Base-by-base conservation (phyloP, 345 rosid species). In the Gynandropsis gynandra region DNA sequence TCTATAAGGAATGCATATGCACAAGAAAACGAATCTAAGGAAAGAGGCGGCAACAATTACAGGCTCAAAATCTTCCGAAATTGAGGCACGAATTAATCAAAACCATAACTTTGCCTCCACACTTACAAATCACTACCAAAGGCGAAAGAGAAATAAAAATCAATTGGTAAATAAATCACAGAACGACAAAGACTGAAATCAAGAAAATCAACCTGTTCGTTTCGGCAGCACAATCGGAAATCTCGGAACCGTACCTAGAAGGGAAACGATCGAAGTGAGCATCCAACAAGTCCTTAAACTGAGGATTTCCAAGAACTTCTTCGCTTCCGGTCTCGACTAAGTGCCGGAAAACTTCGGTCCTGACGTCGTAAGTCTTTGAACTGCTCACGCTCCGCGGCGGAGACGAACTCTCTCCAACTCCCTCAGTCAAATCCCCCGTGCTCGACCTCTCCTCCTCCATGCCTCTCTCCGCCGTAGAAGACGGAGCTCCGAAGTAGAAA, bases 351-450 rank as follows among this genome's bases (percentile, higher is more conserved):
- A 80, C 81, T 39, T 83, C 81, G 54, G 19, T 67, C 33, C 76
- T 63, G 50, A 78, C 56, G 43, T 80, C 87, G 57, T 68, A 63
- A 77, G 33, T 64, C 47, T 60, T 61, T 54, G 63, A 64, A 33
- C 69, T 62, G 15, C 73, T 75, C 42, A 68, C 74, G 72, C 79
- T 73, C 69, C 80, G 58, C 56, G 93, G 85, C 62, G 87, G 93
- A 19, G 93, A 80, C 34, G 85, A 78, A 73, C 85, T 80, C 75
- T 83, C 93, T 31, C 93, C 93, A 18, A 76, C 81, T 52, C 80
- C 93, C 66, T 83, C 87, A 8, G 61, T 61, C 59, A 71, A 80
- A 80, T 83, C 93, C 93, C 80, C 40, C 10, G 40, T 10, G 15
- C 40, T 40, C 50, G 33, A 37, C 18, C 42, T 12, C 31, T 31